These are phyloP conservation scores for Colletotrichum incanum DNA, from an alignment of 2,329 filamentous ascomycete genomes.

Conservation along the genomic window DNA sequence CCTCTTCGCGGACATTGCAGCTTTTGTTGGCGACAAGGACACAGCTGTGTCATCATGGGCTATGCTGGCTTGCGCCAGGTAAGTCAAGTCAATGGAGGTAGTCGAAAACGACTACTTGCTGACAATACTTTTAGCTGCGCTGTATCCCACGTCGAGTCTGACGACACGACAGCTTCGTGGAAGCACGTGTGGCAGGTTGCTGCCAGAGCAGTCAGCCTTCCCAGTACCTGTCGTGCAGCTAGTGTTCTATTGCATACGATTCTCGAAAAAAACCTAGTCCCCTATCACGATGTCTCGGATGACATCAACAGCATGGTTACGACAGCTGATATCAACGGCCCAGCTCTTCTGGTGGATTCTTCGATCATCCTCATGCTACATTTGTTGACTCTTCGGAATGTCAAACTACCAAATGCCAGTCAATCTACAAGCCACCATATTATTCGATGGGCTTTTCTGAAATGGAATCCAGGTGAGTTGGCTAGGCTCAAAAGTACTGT, in stretches of 20 bases:
- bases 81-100: constrained; percentile 47
- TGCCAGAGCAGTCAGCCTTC: constrained; percentile 78
- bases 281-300: constrained; percentile 77
- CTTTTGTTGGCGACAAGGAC: constrained; percentile 79
- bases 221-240: constrained; percentile 81
- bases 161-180: constrained; percentile 67
- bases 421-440: constrained; percentile 79
- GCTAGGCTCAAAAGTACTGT: neutral
- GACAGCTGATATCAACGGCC: constrained; percentile 86
- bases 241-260: constrained; percentile 81
- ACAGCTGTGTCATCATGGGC: constrained; percentile 81
- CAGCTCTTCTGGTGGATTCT: constrained; percentile 84
- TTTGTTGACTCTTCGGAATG: constrained; percentile 76
- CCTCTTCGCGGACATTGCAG: constrained; percentile 71
- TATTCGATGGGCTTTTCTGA: constrained; percentile 85
- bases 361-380: constrained; percentile 81
- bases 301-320: constrained; percentile 81
- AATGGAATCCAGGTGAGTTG: constrained; percentile 84
- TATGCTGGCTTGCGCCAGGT: constrained; percentile 87
- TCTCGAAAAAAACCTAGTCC: constrained; percentile 75
- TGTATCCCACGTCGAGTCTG: constrained; percentile 50
- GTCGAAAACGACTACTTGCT: constrained; percentile 44
- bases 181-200: constrained; percentile 83
- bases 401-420: constrained; percentile 78
- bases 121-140: constrained; percentile 51